Base-by-base conservation (phyloP, 2,329 filamentous ascomycete species). In the Amphichorda felina region DNA sequence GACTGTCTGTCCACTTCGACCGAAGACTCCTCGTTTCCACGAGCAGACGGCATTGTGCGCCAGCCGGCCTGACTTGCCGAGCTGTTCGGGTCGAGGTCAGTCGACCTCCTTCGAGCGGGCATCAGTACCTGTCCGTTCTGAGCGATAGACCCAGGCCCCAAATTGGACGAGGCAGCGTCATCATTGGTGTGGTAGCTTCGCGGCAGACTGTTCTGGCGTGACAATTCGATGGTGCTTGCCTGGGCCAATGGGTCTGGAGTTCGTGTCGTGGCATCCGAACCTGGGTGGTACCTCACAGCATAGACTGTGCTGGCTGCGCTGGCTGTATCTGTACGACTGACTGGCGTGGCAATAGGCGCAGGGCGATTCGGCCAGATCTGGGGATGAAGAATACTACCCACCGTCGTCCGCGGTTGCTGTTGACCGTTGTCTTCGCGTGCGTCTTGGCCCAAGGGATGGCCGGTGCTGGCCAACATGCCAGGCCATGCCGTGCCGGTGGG, bases 241-340 rank as follows among this genome's bases (percentile, higher is more conserved):
- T 47, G 48, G 4, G 49, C 45, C 25, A 49, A 27, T 10, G 47
- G 55, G n/a, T 68, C 63, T 3, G 65, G 63, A 8, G 64, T 63
- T 35, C 61, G 59, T 4, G 62, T 60, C 5, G 62, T 61, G 13
- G 62, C 60, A 38, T 75, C 75, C 2, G 70, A 69, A 6, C 70
- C 59, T 9, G 70, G 63, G 37, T 76, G 72, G 43, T 79, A 79
- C 35, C 73, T 63, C 25, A 79, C 64, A 6, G 72, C 71, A 42
- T 80, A 80, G 3, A 74, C 68, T 1, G 75, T 79, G 50, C 74
- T 79, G 30, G 72, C 73, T 1, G 72, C 74, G 45, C 74, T 79
- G 14, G 71, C 66, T 2, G 75, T 78, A 40, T 79, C 74, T 14
- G 73, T 72, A 41, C 74, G 63, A 46, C 73, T 79, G 30, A 75